Base-by-base conservation (phyloP, 306 rosid species). In the Lathyrus tuberosus region DNA sequence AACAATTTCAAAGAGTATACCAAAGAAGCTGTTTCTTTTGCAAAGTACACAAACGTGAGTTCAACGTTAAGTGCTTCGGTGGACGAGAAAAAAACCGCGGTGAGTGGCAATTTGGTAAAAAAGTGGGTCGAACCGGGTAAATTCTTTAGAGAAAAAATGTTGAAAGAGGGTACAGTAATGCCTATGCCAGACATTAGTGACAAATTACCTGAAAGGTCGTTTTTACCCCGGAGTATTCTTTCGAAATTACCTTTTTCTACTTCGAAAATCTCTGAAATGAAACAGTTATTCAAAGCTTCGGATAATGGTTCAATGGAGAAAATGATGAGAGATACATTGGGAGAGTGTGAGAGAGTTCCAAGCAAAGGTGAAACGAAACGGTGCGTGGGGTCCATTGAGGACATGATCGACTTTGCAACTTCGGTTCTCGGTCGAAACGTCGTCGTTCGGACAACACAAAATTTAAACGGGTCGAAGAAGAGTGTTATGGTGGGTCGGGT, bases 71-170 rank as follows among this genome's bases (percentile, higher is more conserved):
- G 64, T 12, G 57, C 78, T 10, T 71, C 75, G 8, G 2, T 57
- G 12, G 5, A 26, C 13, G 62, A 6, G 38, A 71, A 8, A 2
- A 66, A 11, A 10, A 14, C 73, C 8, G 33, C 12, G 14, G 42
- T 20, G 47, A 84, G 86, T 76, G 92, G 86, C 66, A 84, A 68
- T 68, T 71, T 87, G 72, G 97, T 79, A 16, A 91, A 89, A 70
- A 89, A 65, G 17, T 91, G 95, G 96, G 96, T 91, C 2, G 97
- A 95, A 35, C 91, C 95, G 59, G 99, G 99, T 8, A 95, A 95
- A 69, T 95, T 95, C 80, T 95, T 95, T 42, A 62, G 97, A 1
- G 96, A 95, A 58, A 80, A 91, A 47, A 84, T 79, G 92, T 5
- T 95, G 70, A 91, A 82, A 74, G 72, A 89, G 65, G 93, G 99